These are phyloP conservation scores for Clonostachys rosea DNA, from an alignment of 2,329 filamentous ascomycete species.

Conservation along the genomic window DNA sequence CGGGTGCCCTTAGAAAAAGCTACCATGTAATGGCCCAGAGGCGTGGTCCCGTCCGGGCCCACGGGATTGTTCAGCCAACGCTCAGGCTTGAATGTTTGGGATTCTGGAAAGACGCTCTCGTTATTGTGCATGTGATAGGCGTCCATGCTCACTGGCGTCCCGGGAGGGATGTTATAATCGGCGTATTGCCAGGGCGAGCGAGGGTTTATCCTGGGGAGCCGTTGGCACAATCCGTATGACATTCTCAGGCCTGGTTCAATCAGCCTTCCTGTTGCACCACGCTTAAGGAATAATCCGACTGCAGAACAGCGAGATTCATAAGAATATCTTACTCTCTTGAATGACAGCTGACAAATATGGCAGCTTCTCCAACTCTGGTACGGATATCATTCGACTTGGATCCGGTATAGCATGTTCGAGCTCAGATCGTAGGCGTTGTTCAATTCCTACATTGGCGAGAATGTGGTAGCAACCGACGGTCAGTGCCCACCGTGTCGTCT, in stretches of 20 bases:
- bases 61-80: slow-evolving; percentile 7
- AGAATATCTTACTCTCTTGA: background rate
- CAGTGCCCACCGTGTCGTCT: slow-evolving; percentile 26
- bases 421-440: slow-evolving; percentile 22
- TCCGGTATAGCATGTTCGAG: slow-evolving; percentile 10
- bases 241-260: too few relatives aligned
- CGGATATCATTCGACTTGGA: background rate
- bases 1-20: slow-evolving; percentile 9
- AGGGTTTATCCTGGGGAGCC: too few relatives aligned
- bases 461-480: slow-evolving; percentile 25
- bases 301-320: too few relatives aligned
- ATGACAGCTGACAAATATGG: slow-evolving; percentile 20
- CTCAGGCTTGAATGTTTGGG: slow-evolving; percentile 8
- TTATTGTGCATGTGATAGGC: background rate
- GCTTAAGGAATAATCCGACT: too few relatives aligned
- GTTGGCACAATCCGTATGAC: too few relatives aligned
- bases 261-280: too few relatives aligned
- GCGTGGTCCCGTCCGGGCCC: background rate
- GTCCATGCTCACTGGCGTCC: background rate
- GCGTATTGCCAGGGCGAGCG: background rate
- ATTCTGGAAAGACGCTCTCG: slow-evolving; percentile 3
- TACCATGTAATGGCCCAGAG: background rate
- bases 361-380: slow-evolving; percentile 21
- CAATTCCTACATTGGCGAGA: slow-evolving; percentile 18
- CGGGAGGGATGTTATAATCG: background rate